Evolutionary conservation across 257 asterid species (phyloP).

Genomic region (Solanum sejunctum): DNA sequence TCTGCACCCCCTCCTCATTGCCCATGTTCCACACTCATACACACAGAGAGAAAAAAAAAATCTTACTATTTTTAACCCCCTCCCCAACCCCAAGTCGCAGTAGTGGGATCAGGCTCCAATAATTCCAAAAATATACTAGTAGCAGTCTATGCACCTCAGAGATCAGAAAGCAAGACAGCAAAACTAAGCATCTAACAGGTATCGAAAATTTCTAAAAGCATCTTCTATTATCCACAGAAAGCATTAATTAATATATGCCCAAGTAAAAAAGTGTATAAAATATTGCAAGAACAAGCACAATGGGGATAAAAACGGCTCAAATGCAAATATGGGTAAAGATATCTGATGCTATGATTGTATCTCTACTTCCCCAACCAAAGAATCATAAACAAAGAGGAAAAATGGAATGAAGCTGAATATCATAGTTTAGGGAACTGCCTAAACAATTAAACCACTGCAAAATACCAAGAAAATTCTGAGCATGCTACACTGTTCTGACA

Average conservation of each 20-base stretch:
- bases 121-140: background rate
- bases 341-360: background rate
- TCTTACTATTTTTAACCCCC: background rate
- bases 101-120: background rate
- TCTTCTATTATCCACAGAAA: background rate
- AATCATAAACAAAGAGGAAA: background rate
- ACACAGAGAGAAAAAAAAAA: background rate
- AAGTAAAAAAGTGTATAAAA: background rate
- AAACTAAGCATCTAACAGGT: background rate
- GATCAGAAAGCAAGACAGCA: background rate
- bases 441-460: background rate
- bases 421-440: background rate
- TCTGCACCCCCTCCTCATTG: background rate
- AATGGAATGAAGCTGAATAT: background rate
- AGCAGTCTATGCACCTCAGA: background rate
- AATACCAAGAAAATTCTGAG: background rate
- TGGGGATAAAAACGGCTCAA: background rate
- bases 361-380: background rate
- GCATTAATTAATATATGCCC: background rate
- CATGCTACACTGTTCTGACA: background rate
- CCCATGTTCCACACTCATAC: background rate
- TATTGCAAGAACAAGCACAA: background rate
- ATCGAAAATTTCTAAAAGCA: background rate
- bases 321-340: background rate
- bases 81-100: background rate